A percentile compares a stretch with the other conserved stretches of the same genome.
These are phyloP conservation scores for Anacardium occidentale DNA, from an alignment of 345 rosid genomes.

Conservation along the genomic window DNA sequence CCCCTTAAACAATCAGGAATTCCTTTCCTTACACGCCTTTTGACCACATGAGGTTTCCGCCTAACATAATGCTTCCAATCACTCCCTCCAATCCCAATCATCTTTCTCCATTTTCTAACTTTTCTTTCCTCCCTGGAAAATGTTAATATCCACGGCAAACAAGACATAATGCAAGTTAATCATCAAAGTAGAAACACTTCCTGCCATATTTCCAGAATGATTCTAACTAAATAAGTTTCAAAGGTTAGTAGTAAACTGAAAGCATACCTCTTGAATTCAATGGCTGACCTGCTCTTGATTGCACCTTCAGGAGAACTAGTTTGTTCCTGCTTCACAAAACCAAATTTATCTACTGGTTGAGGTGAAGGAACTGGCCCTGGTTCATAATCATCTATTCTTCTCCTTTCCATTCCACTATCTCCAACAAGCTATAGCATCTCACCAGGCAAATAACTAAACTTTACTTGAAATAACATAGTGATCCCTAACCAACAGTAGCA, in stretches of 20 bases:
- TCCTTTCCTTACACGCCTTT: conserved; percentile 86
- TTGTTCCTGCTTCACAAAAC: conserved; percentile 68
- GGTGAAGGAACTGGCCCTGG: conserved; percentile 62
- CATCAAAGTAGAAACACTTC: conserved; percentile 10
- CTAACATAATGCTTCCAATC: conserved; percentile 92
- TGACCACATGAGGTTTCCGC: conserved; percentile 86
- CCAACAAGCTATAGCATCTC: conserved; percentile 24
- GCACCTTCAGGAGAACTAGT: conserved; percentile 49
- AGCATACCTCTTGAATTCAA: conserved; percentile 53
- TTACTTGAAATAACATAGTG: conserved; percentile 30
- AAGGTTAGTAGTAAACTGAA: not conserved
- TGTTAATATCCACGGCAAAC: conserved; percentile 9
- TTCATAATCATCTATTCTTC: conserved; percentile 60
- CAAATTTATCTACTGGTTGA: conserved; percentile 66
- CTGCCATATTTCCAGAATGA: not conserved
- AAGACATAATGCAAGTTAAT: conserved; percentile 14
- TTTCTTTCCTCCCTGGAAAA: conserved; percentile 77
- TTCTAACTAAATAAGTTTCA: conserved; percentile 1
- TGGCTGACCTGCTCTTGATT: conserved; percentile 48
- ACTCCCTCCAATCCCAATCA: conserved; percentile 96
- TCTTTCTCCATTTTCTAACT: conserved; percentile 93
- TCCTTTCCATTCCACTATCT: conserved; percentile 61
- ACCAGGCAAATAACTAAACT: conserved; percentile 15
- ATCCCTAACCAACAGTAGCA: conserved; percentile 12
- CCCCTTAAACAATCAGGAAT: conserved; percentile 98